phyloP scores from a whole-genome alignment of 179 eudicot genomes.

The Beta macrorhiza region DNA sequence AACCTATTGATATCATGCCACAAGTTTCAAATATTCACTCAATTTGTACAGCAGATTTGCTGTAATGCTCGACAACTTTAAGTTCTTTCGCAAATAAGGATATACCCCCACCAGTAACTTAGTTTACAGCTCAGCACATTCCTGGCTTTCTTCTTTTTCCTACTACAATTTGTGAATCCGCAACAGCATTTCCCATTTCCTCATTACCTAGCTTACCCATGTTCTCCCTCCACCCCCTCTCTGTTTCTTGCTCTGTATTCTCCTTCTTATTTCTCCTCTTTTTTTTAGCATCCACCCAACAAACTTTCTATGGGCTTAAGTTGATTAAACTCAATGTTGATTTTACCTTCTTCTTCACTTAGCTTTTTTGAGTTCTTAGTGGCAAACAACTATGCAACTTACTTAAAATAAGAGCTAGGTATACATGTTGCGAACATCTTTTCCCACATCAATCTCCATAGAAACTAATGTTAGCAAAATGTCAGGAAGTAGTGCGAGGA shows the following conservation, averaged over 20 bases:
- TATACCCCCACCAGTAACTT: too few relatives aligned
- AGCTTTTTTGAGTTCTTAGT: background rate
- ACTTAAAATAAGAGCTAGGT: too few relatives aligned
- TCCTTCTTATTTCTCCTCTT: background rate
- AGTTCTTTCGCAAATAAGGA: too few relatives aligned
- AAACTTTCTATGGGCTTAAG: background rate
- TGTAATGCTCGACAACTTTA: too few relatives aligned
- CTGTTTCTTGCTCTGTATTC: background rate
- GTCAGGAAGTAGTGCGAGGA: background rate
- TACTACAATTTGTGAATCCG: background rate
- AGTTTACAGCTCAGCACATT: too few relatives aligned
- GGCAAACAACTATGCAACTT: background rate
- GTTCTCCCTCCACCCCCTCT: too few relatives aligned
- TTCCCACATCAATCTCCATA: background rate
- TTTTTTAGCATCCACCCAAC: background rate
- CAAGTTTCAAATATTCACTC: too few relatives aligned
- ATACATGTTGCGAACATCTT: background rate
- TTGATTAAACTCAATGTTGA: background rate
- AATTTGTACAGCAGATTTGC: too few relatives aligned
- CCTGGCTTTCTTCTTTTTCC: too few relatives aligned
- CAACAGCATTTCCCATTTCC: background rate
- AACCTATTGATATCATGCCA: too few relatives aligned
- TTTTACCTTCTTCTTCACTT: background rate
- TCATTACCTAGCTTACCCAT: background rate
- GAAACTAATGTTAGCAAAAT: background rate